Evolutionary conservation across 2,329 filamentous ascomycete species (phyloP).

Genomic region (Cadophora malorum): DNA sequence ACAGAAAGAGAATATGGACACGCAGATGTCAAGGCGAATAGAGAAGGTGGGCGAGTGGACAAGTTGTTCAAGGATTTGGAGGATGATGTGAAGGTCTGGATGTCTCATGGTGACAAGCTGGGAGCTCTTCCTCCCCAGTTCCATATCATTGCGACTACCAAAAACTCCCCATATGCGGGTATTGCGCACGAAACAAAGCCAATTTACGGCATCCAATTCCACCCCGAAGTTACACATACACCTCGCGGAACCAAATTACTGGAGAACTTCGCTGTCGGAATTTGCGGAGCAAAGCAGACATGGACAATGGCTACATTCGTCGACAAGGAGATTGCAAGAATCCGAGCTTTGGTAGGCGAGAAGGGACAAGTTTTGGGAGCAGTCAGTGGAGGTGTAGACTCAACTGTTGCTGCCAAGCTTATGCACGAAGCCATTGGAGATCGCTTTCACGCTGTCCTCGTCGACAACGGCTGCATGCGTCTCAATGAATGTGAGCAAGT

Average conservation of each 20-base stretch:
- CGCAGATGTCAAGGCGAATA: conserved; percentile 61
- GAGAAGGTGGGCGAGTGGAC: conserved; percentile 69
- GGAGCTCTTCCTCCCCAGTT: conserved; percentile 75
- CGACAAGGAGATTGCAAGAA: conserved; percentile 79
- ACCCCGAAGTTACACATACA: conserved; percentile 71
- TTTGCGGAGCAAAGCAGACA: conserved; percentile 77
- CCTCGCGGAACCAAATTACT: conserved; percentile 73
- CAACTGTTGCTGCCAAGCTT: conserved; percentile 78
- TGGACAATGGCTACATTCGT: conserved; percentile 91
- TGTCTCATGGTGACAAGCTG: conserved; percentile 92
- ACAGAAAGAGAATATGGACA: conserved; percentile 54
- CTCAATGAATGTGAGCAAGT: conserved; percentile 85
- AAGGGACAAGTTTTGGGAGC: conserved; percentile 81
- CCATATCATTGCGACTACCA: conserved; percentile 73
- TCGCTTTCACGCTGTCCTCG: conserved; percentile 79
- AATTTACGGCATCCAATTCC: conserved; percentile 84
- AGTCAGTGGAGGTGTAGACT: conserved; percentile 85
- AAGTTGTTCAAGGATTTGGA: conserved; percentile 79
- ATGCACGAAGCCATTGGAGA: conserved; percentile 88
- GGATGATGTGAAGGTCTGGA: conserved; percentile 75
- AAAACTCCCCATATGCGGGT: conserved; percentile 79
- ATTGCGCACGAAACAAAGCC: conserved; percentile 75
- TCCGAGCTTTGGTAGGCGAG: conserved; percentile 80
- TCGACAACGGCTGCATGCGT: conserved; percentile 86
- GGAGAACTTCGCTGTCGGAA: conserved; percentile 82